Evolutionary conservation across 1,284 basidiomycete species (phyloP).

Genomic region (Mycena sp.): DNA sequence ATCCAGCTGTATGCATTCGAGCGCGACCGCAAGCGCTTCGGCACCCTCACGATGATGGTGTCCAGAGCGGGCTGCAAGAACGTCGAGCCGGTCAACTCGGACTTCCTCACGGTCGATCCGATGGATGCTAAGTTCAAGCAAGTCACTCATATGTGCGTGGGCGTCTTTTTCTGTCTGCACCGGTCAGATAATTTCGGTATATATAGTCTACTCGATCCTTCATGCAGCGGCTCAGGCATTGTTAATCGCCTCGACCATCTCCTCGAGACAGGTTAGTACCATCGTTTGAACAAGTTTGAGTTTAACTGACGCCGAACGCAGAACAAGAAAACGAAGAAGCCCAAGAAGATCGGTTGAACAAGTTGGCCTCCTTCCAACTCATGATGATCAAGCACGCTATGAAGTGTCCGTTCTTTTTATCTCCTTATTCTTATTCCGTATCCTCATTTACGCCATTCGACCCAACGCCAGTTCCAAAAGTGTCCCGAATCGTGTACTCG

Average conservation of each 20-base stretch:
- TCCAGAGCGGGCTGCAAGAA: constrained; percentile 83
- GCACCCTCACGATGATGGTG: constrained; percentile 87
- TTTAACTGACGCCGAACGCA: constrained; percentile 26
- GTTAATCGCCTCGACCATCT: constrained; percentile 91
- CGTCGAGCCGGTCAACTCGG: constrained; percentile 73
- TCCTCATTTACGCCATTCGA: not conserved
- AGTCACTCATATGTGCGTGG: constrained; percentile 90
- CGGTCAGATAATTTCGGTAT: too few species aligned
- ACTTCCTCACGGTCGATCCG: constrained; percentile 85
- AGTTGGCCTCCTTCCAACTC: constrained; percentile 90
- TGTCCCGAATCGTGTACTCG: constrained; percentile 91
- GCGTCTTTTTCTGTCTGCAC: too few species aligned
- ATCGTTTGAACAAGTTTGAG: not conserved
- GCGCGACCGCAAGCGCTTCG: constrained; percentile 80
- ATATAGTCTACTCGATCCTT: constrained; percentile 86
- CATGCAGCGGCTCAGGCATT: constrained; percentile 93
- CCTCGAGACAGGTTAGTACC: constrained; percentile 66
- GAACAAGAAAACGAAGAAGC: constrained; percentile 59
- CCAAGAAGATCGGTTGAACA: constrained; percentile 76
- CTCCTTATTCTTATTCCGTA: too few species aligned
- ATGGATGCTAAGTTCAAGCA: constrained; percentile 64
- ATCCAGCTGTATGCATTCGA: constrained; percentile 89
- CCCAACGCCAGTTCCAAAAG: constrained; percentile 58
- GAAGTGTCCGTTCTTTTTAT: constrained; percentile 69
- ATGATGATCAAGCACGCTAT: constrained; percentile 95